Base-by-base conservation (phyloP, 208 protist genomes). In the Trypanosomatidae sp. region DNA sequence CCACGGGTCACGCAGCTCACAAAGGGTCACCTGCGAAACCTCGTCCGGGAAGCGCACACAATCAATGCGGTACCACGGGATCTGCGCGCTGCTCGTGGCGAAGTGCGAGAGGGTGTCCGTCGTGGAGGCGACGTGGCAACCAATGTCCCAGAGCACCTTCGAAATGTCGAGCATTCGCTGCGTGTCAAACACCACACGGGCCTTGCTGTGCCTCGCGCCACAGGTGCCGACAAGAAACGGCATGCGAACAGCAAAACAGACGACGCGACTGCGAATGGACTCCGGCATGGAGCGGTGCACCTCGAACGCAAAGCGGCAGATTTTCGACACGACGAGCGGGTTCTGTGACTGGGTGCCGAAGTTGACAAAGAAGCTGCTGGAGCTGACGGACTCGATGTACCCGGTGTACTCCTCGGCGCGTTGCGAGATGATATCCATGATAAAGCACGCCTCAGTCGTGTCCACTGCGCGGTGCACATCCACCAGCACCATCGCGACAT, bases 181-280 rank as follows among this genome's bases (percentile, higher is more conserved):
- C 36, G 69, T 81, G 50, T 80, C 77, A 39, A 81, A 83, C 46
- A 90, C 81, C 3, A 88, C 80, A 47, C 82, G 71, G 1, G 82
- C 69, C 53, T 82, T 82, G 67, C 76, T 77, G 58, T 82, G 80
- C 39, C 77, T 72, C 59, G 80, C 73, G 56, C 88, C 82, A 56
- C 87, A 87, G 12, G 87, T 92, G 69, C 90, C 90, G 9, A 95
- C 88, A 17, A 85, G 73, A 83, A 90, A 95, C 15, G 84, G 82
- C 67, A 80, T 87, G 39, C 76, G 73, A n/a, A 87, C 86, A 19
- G 90, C 77, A 30, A 95, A 69, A 60, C 85, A 87, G 22, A 87
- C 83, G 36, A 92, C 68, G 39, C 83, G 58, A 30, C 87, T 73
- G 60, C 68, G 76, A 47, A 84, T 66, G 41, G 76, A 30, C 7